Base-by-base conservation (phyloP, 441 rosid species). In the Breynia disticha region DNA sequence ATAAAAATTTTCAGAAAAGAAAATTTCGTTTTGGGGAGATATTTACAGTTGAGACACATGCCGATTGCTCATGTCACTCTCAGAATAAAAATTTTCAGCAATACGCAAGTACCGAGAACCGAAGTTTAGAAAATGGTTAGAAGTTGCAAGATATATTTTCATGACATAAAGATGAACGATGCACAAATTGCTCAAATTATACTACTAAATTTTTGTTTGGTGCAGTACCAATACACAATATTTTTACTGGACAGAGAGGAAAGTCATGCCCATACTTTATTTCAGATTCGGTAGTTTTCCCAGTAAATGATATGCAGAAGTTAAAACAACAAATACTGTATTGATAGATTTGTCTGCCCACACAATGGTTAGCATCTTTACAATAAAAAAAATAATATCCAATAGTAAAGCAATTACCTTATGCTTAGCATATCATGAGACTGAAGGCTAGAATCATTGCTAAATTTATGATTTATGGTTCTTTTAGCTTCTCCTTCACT, bases 401-500 rank as follows among this genome's bases (percentile, higher is more conserved):
- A 43, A 22, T 15, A 15, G n/a, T 41, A 41, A 63, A 42, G 54
- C 39, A 42, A 53, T 55, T 63, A 82, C 89, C 86, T 82, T 57
- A 71, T 57, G 51, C 68, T 62, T 38, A 75, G 83, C 55, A 65
- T 54, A 66, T 79, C 80, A 48, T 51, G 66, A 47, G 75, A 52
- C 37, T 59, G 80, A 62, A 70, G 56, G 61, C 74, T 61, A 9
- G 68, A 54, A 32, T 77, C 83, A 65, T 54, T 72, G 43, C 60
- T 71, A 48, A 71, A 54, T 60, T 78, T 82, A 53, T 63, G 76
- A 58, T 69, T 74, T 65, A 66, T 54, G 4, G 52, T 46, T 47
- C 77, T 66, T 65, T 74, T 77, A 50, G 50, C 48, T 19, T 82
- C 83, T 56, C 77, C 77, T 42, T 79, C 86, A 56, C 52, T 57